Evolutionary conservation across 2,329 filamentous ascomycete species (phyloP).

Genomic region (Fusarium irregulare): DNA sequence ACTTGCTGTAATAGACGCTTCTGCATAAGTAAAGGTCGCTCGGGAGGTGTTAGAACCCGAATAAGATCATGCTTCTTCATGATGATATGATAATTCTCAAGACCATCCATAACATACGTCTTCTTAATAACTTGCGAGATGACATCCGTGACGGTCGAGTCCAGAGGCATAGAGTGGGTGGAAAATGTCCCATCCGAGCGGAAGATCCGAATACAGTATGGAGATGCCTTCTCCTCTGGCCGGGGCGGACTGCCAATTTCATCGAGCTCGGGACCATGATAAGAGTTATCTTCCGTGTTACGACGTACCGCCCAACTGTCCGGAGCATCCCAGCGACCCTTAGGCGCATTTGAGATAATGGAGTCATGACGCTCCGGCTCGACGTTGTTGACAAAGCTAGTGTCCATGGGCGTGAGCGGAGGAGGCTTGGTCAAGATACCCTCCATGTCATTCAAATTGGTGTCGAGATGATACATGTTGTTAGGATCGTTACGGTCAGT

Average conservation of each 20-base stretch:
- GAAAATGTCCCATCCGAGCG: constrained; percentile 93
- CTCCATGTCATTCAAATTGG: constrained; percentile 89
- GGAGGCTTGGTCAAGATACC: constrained; percentile 82
- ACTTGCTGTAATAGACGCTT: constrained; percentile 91
- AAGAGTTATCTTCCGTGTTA: constrained; percentile 72
- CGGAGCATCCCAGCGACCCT: constrained; percentile 87
- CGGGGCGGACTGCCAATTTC: constrained; percentile 74
- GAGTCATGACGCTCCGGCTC: constrained; percentile 58
- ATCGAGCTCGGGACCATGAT: constrained; percentile 69
- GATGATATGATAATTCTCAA: constrained; percentile 95
- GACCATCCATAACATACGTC: constrained; percentile 87
- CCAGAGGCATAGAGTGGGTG: constrained; percentile 85
- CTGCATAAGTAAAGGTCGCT: constrained; percentile 90
- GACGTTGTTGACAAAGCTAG: constrained; percentile 59
- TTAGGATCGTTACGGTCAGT: constrained; percentile 69
- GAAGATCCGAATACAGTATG: constrained; percentile 96
- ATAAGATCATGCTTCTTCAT: constrained; percentile 92
- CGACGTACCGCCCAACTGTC: constrained; percentile 96
- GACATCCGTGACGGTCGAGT: constrained; percentile 87
- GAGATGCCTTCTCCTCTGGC: constrained; percentile 77
- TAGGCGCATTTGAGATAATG: constrained; percentile 50
- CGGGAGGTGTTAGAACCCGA: constrained; percentile 79
- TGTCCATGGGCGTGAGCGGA: constrained; percentile 77
- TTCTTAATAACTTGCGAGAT: constrained; percentile 94
- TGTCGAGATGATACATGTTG: constrained; percentile 82